phyloP scores from a whole-genome alignment of 163 green algal genomes.

The Trebouxiophyceae sp. region DNA sequence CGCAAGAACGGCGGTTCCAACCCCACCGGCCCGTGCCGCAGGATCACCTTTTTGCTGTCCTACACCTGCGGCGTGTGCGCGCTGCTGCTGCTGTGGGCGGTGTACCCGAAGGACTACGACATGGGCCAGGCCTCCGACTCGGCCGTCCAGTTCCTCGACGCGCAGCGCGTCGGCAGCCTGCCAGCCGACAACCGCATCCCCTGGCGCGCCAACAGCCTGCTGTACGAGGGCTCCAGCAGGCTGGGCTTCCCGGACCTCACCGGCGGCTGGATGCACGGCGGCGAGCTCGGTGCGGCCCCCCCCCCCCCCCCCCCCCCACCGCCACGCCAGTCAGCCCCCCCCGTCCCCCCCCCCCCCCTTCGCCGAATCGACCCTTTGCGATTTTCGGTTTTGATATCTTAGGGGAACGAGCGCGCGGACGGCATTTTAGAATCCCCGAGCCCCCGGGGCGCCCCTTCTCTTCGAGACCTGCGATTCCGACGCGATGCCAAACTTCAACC shows the following conservation, averaged over 20 bases:
- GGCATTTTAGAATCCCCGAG: too few species aligned
- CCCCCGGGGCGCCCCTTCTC: too few species aligned
- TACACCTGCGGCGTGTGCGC: conserved; percentile 26
- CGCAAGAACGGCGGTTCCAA: too few species aligned
- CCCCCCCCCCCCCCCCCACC: too few species aligned
- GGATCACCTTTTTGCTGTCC: conserved; percentile 27
- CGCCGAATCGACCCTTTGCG: too few species aligned
- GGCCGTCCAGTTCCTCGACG: conserved; percentile 6
- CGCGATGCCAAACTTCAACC: too few species aligned
- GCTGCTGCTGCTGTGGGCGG: conserved; percentile 42
- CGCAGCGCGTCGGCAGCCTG: conserved; percentile 21
- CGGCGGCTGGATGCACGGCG: conserved; percentile 40
- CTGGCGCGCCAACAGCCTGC: conserved; percentile 18
- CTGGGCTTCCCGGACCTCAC: conserved; percentile 29
- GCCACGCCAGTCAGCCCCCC: too few species aligned
- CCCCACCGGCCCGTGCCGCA: neutral
- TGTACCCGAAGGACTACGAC: conserved; percentile 37
- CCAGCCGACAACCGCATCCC: conserved; percentile 24
- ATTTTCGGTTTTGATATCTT: too few species aligned
- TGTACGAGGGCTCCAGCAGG: conserved; percentile 9
- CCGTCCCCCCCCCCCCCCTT: too few species aligned
- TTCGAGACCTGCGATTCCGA: too few species aligned
- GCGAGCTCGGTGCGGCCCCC: conserved; percentile 11
- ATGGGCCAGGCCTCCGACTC: conserved; percentile 4
- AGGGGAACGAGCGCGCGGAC: too few species aligned